These are phyloP conservation scores for Aspergillus sclerotiicarbonarius DNA, from an alignment of 495 filamentous ascomycete genomes.

Conservation along the genomic window DNA sequence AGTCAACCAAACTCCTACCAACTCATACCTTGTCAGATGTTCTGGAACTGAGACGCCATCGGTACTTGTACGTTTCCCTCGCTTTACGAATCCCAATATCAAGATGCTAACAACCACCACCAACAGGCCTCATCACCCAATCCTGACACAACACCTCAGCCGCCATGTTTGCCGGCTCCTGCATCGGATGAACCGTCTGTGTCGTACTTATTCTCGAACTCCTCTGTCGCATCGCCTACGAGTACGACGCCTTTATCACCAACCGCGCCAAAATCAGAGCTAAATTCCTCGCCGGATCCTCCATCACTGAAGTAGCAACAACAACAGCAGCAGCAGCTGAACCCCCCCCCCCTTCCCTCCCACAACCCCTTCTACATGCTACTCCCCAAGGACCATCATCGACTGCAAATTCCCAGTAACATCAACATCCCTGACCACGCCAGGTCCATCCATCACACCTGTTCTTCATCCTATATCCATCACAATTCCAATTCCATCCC, in stretches of 20 bases:
- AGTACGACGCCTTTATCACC: conserved; percentile 61
- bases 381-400: too few species aligned
- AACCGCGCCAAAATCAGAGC: conserved; percentile 32
- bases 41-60: conserved; percentile 76
- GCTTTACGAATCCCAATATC: not conserved
- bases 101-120: not conserved
- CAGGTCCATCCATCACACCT: not conserved
- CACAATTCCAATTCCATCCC: not conserved
- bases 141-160: conserved; percentile 62
- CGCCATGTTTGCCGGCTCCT: conserved; percentile 65
- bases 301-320: not conserved
- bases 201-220: conserved; percentile 64
- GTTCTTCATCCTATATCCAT: not conserved
- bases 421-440: too few species aligned
- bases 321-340: conserved; percentile 6
- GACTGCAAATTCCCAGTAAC: too few species aligned
- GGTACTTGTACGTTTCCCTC: conserved; percentile 51
- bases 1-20: not conserved
- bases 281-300: conserved; percentile 11
- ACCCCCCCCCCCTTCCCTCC: not conserved
- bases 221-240: conserved; percentile 55
- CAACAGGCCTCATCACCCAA: conserved; percentile 57
- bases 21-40: conserved; percentile 48
- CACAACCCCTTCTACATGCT: not conserved
- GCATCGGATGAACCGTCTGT: conserved; percentile 65